Percentiles rank a stretch among this genome's conserved stretches.
Evolutionary conservation across 768 basidiomycete genomes (phyloP).

Genomic region (Leccinum imitatum): DNA sequence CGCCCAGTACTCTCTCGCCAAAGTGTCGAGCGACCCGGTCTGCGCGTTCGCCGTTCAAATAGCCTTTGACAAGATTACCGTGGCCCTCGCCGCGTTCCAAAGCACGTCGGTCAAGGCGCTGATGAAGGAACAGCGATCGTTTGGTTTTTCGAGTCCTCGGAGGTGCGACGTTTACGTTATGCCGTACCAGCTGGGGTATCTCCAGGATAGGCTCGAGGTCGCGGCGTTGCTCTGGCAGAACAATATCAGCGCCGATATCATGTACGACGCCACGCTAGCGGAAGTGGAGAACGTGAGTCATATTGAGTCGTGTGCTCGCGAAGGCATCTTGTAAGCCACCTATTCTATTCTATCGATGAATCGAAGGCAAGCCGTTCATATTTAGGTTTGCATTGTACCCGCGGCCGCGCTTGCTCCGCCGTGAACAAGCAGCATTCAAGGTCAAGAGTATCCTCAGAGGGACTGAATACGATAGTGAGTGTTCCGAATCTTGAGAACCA

Average conservation of each 20-base stretch:
- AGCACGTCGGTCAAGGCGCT: slow-evolving; percentile 62
- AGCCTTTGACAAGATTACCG: slow-evolving; percentile 73
- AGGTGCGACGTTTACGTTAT: slow-evolving; percentile 86
- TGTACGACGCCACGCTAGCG: slow-evolving; percentile 75
- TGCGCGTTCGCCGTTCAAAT: slow-evolving; percentile 78
- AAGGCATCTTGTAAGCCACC: slow-evolving; percentile 74
- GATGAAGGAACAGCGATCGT: slow-evolving; percentile 77
- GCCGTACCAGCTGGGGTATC: slow-evolving; percentile 70
- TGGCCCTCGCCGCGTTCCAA: slow-evolving; percentile 68
- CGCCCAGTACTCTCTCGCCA: slow-evolving; percentile 53
- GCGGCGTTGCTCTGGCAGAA: slow-evolving; percentile 77
- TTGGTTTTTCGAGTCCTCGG: slow-evolving; percentile 88
- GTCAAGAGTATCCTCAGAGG: slow-evolving; percentile 81
- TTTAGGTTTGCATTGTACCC: slow-evolving; percentile 53
- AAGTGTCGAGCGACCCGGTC: slow-evolving; percentile 50
- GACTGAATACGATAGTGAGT: slow-evolving; percentile 70
- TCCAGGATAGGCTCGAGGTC: slow-evolving; percentile 77
- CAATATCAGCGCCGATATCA: slow-evolving; percentile 81
- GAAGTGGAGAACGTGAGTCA: slow-evolving; percentile 65
- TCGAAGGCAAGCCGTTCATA: background rate
- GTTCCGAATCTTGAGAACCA: background rate
- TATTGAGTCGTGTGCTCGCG: slow-evolving; percentile 66
- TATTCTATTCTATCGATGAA: background rate
- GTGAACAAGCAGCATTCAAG: slow-evolving; percentile 71
- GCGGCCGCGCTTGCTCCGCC: slow-evolving; percentile 52